These are phyloP conservation scores for Blechomonas ayalai DNA, from an alignment of 208 protist species.

Conservation along the genomic window DNA sequence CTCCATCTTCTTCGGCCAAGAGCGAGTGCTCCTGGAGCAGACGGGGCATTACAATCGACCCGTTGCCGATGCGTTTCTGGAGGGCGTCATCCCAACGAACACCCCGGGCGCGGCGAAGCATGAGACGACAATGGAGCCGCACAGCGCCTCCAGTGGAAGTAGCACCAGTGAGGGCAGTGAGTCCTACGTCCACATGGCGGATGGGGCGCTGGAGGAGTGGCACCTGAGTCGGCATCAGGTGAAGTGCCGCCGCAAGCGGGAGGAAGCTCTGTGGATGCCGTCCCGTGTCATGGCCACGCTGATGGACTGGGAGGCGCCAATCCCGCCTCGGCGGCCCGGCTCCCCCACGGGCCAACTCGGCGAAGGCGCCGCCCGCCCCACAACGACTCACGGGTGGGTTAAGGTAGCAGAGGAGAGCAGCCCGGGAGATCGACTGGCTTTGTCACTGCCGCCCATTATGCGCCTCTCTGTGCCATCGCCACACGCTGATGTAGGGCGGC, in stretches of 20 bases:
- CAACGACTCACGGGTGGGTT: too few species aligned
- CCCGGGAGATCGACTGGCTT: too few species aligned
- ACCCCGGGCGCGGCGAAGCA: neutral
- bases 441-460: too few species aligned
- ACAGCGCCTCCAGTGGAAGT: neutral
- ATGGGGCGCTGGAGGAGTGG: conserved; percentile 21
- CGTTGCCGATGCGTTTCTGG: conserved; percentile 4
- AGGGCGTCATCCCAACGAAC: neutral
- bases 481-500: too few species aligned
- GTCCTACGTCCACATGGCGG: too few species aligned
- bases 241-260: conserved; percentile 25
- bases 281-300: conserved; percentile 73
- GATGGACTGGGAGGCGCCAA: conserved; percentile 50
- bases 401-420: too few species aligned
- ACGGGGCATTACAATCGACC: neutral
- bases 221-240: conserved; percentile 30
- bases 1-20: conserved; percentile 7
- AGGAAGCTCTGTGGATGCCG: conserved; percentile 43
- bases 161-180: neutral
- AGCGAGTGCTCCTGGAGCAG: conserved; percentile 21
- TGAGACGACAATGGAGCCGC: neutral
- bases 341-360: too few species aligned
- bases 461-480: too few species aligned
- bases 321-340: neutral
- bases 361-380: too few species aligned